A percentile compares a stretch with the other conserved stretches of the same genome.
Evolutionary conservation across 768 basidiomycete genomes (phyloP).

Genomic region (Lactarius deliciosus): DNA sequence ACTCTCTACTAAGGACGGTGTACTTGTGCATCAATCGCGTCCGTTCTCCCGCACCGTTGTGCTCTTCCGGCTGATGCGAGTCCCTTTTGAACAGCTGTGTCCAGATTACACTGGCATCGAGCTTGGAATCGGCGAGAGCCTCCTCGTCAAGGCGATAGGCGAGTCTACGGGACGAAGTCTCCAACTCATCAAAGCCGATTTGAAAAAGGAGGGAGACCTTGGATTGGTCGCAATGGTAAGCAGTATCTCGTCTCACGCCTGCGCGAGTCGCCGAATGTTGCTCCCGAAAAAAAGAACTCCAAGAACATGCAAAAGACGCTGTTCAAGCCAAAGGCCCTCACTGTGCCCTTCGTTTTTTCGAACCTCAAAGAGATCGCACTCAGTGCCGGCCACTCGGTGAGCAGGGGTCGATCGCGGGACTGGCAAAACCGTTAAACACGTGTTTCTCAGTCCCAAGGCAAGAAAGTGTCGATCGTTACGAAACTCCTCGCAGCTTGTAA

Average conservation of each 20-base stretch:
- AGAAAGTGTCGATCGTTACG: conserved; percentile 94
- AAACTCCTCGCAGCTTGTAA: conserved; percentile 91
- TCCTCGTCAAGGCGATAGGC: conserved; percentile 92
- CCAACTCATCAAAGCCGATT: conserved; percentile 80
- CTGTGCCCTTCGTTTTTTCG: conserved; percentile 86
- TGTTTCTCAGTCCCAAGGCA: conserved; percentile 74
- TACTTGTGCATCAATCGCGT: conserved; percentile 98
- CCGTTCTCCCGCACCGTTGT: conserved; percentile 32
- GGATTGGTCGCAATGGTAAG: conserved; percentile 94
- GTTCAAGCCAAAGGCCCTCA: conserved; percentile 91
- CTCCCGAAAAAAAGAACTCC: conserved; percentile 60
- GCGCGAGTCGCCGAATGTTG: conserved; percentile 4
- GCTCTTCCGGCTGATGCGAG: conserved; percentile 4
- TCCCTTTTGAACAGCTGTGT: conserved; percentile 57
- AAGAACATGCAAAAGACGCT: conserved; percentile 91
- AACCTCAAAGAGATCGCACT: conserved; percentile 88
- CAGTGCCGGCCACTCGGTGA: conserved; percentile 77
- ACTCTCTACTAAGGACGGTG: conserved; percentile 81
- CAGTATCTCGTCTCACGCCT: conserved; percentile 7
- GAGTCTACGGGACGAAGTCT: conserved; percentile 91
- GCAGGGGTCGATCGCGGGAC: conserved; percentile 30
- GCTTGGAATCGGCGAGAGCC: conserved; percentile 92
- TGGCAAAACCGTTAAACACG: neutral
- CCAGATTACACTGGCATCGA: conserved; percentile 96
- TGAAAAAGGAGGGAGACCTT: conserved; percentile 93